A percentile compares a stretch with the other conserved stretches of the same genome.
These are phyloP conservation scores for Scenedesmus sp. DNA, from an alignment of 163 green algal genomes.

Conservation along the genomic window DNA sequence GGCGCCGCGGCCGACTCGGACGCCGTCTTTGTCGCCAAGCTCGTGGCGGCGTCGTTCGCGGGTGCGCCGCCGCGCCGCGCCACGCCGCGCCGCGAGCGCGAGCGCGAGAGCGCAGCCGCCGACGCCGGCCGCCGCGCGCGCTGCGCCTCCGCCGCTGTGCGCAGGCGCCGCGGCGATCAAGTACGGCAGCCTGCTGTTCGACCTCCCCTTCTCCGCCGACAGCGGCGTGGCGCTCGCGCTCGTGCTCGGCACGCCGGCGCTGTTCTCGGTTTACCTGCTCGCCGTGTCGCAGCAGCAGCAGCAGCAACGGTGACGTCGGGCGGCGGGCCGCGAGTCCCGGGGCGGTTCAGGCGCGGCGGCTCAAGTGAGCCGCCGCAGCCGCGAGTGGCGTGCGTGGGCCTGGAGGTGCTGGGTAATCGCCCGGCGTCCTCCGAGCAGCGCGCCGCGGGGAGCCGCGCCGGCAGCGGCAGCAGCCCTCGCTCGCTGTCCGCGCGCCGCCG, in stretches of 20 bases:
- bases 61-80: no score
- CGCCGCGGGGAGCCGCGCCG: neutral
- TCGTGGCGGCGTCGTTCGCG: slow-evolving; percentile 29
- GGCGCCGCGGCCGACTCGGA: slow-evolving; percentile 3
- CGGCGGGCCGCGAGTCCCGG: no score
- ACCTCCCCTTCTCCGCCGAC: slow-evolving; percentile 67
- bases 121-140: no score
- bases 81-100: no score
- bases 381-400: no score
- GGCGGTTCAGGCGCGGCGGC: no score
- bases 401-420: no score
- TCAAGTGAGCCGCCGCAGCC: no score
- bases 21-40: slow-evolving; percentile 41
- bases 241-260: slow-evolving; percentile 54
- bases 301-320: neutral
- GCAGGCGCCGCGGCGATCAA: slow-evolving; percentile 67
- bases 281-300: slow-evolving; percentile 21
- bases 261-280: slow-evolving; percentile 45
- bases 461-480: slow-evolving; percentile 8
- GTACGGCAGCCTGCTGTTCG: slow-evolving; percentile 74
- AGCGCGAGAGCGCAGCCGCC: no score
- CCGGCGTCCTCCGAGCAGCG: no score
- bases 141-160: neutral
- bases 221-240: slow-evolving; percentile 53
- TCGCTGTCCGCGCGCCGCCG: neutral